Conservation (phyloP, 2,329 filamentous ascomycete species). For the Aspergillus calidoustus region DNA sequence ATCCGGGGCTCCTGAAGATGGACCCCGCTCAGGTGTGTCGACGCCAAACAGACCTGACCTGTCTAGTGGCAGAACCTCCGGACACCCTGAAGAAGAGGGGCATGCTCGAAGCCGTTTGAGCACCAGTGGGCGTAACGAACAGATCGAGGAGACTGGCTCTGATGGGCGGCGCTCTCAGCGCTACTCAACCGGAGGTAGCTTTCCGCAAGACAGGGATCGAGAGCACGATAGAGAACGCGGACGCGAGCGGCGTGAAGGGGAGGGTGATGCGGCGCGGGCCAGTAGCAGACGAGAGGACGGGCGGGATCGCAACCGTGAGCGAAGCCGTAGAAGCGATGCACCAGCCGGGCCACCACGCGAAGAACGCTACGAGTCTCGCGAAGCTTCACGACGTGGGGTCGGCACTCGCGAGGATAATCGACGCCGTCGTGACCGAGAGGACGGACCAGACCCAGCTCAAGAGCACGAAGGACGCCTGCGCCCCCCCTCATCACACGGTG, state of each 20-base stretch:
- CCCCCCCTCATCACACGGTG: constrained; percentile 39
- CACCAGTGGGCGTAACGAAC: constrained; percentile 38
- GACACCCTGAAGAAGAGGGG: constrained; percentile 32
- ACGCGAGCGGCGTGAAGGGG: constrained; percentile 34
- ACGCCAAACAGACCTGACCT: constrained; percentile 39
- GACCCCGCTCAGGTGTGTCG: constrained; percentile 20
- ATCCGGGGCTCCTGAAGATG: constrained; percentile 33
- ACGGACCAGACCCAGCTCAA: constrained; percentile 31
- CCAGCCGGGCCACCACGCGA: constrained; percentile 28
- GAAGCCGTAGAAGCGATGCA: constrained; percentile 39
- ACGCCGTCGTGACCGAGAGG: constrained; percentile 43
- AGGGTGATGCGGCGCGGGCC: constrained; percentile 31
- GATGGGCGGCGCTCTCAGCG: constrained; percentile 41
- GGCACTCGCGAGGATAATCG: constrained; percentile 41
- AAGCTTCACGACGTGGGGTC: constrained; percentile 37
- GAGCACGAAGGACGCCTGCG: constrained; percentile 41
- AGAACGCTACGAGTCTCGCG: constrained; percentile 35
- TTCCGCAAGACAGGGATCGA: constrained; percentile 31
- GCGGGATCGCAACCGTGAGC: constrained; percentile 42
- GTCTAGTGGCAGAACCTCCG: constrained; percentile 34
- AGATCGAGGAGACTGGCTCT: constrained; percentile 39
- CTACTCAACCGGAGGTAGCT: constrained; percentile 29
- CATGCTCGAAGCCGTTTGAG: constrained; percentile 32
- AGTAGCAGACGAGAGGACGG: constrained; percentile 42
- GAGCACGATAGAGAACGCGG: constrained; percentile 40